A percentile compares a stretch with the other conserved stretches of the same genome.
phyloP scores from a whole-genome alignment of 2,329 filamentous ascomycete species.

The Hypomyces perniciosus region DNA sequence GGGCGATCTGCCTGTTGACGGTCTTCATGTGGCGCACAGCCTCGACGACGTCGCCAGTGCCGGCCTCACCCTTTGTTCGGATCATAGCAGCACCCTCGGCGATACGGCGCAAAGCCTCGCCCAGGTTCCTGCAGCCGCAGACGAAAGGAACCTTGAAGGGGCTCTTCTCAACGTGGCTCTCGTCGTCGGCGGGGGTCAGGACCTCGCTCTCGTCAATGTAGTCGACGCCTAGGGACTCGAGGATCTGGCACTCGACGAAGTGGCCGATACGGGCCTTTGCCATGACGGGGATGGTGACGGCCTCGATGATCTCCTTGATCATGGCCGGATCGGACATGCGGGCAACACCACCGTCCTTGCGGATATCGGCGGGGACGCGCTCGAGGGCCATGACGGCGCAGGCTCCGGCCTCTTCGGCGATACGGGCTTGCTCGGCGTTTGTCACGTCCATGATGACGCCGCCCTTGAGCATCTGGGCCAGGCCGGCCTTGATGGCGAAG shows the following conservation, averaged over 20 bases:
- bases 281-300: slow-evolving; percentile 98
- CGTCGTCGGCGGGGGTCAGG: slow-evolving; percentile 85
- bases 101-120: slow-evolving; percentile 86
- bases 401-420: slow-evolving; percentile 94
- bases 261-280: slow-evolving; percentile 97
- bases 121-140: slow-evolving; percentile 90
- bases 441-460: slow-evolving; percentile 99
- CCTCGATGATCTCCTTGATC: slow-evolving; percentile 91
- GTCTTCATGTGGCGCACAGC: slow-evolving; percentile 94
- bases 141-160: slow-evolving; percentile 83
- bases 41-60: slow-evolving; percentile 94
- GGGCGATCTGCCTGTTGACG: slow-evolving; percentile 74
- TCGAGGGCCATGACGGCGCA: slow-evolving; percentile 98
- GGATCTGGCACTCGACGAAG: slow-evolving; percentile 97
- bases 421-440: slow-evolving; percentile 86
- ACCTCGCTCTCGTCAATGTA: slow-evolving; percentile 99
- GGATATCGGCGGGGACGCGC: slow-evolving; percentile 94
- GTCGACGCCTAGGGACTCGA: slow-evolving; percentile 90
- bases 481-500: slow-evolving; percentile 88
- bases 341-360: slow-evolving; percentile 83
- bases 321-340: slow-evolving; percentile 94
- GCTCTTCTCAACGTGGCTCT: slow-evolving; percentile 87
- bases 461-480: slow-evolving; percentile 97
- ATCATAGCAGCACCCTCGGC: slow-evolving; percentile 97
- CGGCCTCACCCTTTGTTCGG: slow-evolving; percentile 95